Evolutionary conservation across 1,284 basidiomycete genomes (phyloP).

Genomic region (Naganishia cerealis): DNA sequence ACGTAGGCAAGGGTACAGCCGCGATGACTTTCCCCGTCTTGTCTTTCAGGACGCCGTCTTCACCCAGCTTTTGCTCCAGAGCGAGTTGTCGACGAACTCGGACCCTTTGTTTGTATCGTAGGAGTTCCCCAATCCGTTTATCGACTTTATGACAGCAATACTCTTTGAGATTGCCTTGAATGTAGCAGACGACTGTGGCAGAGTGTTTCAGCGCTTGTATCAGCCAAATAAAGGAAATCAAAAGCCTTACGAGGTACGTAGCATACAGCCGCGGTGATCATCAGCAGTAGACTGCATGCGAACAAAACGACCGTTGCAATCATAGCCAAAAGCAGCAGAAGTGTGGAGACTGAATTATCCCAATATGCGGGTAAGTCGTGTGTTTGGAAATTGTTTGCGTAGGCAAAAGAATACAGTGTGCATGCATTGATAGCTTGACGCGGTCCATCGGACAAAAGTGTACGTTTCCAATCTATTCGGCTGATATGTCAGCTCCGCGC

Average conservation of each 20-base stretch:
- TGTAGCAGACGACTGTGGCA: conserved; percentile 71
- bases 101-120: conserved; percentile 86
- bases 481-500: not conserved
- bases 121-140: conserved; percentile 91
- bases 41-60: conserved; percentile 83
- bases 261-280: conserved; percentile 78
- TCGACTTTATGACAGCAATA: conserved; percentile 99
- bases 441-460: conserved; percentile 91
- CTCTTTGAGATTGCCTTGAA: conserved; percentile 95
- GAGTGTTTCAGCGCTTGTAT: not conserved
- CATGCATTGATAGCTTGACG: conserved; percentile 95
- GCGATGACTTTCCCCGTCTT: conserved; percentile 82
- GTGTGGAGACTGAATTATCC: conserved; percentile 66
- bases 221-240: not conserved
- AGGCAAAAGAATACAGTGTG: conserved; percentile 86
- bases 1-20: conserved; percentile 80
- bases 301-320: conserved; percentile 89
- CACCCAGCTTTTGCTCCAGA: conserved; percentile 85
- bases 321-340: conserved; percentile 79
- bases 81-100: conserved; percentile 77
- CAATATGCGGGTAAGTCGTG: conserved; percentile 66
- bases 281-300: conserved; percentile 73
- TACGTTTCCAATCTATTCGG: conserved; percentile 82
- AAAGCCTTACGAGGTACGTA: conserved; percentile 68
- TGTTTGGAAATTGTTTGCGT: conserved; percentile 67